Conservation (phyloP, 768 basidiomycete genomes). For the Neoboletus brunneissimus region DNA sequence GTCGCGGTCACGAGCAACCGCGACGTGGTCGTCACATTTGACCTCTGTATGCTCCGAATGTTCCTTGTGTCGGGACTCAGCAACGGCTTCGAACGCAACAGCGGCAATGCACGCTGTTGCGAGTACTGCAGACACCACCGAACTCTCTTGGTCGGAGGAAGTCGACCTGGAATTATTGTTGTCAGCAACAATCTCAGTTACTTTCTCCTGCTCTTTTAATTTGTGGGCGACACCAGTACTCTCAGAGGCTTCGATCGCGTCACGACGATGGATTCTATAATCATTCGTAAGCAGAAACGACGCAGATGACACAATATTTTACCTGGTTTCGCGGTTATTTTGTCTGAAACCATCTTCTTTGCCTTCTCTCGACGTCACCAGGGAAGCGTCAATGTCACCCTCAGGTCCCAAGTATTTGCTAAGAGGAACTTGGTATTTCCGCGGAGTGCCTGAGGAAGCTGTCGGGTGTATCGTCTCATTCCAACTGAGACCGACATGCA, state of each 20-base stretch:
- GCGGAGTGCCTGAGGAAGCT: neutral
- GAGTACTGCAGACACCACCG: constrained; percentile 10
- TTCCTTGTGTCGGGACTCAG: constrained; percentile 7
- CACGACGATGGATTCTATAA: neutral
- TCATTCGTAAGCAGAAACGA: neutral
- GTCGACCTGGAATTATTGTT: neutral
- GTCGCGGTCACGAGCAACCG: neutral
- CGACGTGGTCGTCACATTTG: neutral
- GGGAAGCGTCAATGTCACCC: neutral
- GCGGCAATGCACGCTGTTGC: constrained; percentile 12
- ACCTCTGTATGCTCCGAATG: neutral
- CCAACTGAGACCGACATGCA: constrained; percentile 1
- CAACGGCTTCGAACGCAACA: constrained; percentile 6
- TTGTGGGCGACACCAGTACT: neutral
- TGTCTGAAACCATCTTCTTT: neutral
- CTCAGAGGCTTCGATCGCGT: neutral
- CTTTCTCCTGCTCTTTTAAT: neutral
- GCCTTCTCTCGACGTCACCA: neutral
- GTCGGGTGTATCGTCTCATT: neutral
- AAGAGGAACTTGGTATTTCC: constrained; percentile 20
- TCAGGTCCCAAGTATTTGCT: constrained; percentile 9
- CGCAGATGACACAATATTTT: neutral
- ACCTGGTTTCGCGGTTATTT: constrained; percentile 1
- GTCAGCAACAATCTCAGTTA: neutral
- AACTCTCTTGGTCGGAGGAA: constrained; percentile 8